Conservation (phyloP, 805 yeast species). For the Candida adriatica region DNA sequence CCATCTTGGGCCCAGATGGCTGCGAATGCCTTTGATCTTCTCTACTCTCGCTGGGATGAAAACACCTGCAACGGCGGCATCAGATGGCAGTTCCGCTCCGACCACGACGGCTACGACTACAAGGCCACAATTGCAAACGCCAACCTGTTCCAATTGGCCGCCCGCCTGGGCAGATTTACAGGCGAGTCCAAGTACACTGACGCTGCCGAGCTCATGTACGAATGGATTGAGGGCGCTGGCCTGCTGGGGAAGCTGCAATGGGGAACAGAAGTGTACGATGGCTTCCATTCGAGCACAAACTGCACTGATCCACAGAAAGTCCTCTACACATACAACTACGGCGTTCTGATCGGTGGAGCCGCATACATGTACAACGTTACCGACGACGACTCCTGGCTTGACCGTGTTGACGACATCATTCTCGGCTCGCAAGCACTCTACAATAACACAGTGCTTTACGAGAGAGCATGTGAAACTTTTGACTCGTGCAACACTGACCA, state of each 20-base stretch:
- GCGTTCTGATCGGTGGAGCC: conserved; percentile 63
- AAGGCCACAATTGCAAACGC: conserved; percentile 63
- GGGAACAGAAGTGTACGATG: conserved; percentile 56
- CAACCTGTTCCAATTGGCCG: conserved; percentile 54
- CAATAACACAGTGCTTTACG: conserved; percentile 54
- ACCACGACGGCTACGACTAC: conserved; percentile 56
- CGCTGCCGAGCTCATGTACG: conserved; percentile 47
- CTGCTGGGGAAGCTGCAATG: conserved; percentile 32
- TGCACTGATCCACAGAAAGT: conserved; percentile 52
- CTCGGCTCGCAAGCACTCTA: conserved; percentile 27
- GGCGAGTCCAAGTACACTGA: conserved; percentile 43
- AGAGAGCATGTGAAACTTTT: conserved; percentile 74
- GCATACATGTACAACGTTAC: conserved; percentile 71
- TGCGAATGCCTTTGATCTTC: conserved; percentile 51
- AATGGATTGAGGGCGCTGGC: conserved; percentile 48
- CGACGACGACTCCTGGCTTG: conserved; percentile 50
- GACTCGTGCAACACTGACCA: conserved; percentile 74
- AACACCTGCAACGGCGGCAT: conserved; percentile 54
- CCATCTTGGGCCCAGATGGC: conserved; percentile 51
- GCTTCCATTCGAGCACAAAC: conserved; percentile 49
- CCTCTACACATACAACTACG: conserved; percentile 85
- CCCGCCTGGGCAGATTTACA: conserved; percentile 54
- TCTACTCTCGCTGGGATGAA: conserved; percentile 54
- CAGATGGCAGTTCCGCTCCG: conserved; percentile 56
- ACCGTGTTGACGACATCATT: conserved; percentile 12